Evolutionary conservation across 768 basidiomycete genomes (phyloP).

Genomic region (Gloeopeniophorella convolvens): DNA sequence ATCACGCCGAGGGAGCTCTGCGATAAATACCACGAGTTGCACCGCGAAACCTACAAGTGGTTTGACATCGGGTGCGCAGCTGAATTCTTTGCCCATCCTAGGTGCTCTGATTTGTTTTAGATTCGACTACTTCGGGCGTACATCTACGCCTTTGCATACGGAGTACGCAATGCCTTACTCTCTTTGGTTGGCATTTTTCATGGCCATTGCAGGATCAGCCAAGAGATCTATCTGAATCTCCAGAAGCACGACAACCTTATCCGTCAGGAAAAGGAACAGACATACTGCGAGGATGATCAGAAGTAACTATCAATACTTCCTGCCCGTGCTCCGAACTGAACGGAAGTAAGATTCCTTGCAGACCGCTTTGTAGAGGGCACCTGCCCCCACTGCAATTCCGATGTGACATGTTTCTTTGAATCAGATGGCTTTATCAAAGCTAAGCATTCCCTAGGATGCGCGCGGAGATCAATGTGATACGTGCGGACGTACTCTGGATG

Average conservation of each 20-base stretch:
- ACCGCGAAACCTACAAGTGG: constrained; percentile 94
- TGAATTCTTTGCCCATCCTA: neutral
- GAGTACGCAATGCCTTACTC: constrained; percentile 45
- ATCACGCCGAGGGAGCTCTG: constrained; percentile 75
- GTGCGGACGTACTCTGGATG: constrained; percentile 88
- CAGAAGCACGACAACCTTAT: constrained; percentile 70
- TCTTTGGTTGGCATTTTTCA: neutral
- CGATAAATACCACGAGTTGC: constrained; percentile 85
- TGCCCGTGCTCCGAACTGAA: constrained; percentile 14
- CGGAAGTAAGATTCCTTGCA: constrained; percentile 68
- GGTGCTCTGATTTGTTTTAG: constrained; percentile 32
- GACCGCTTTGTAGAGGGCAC: constrained; percentile 98
- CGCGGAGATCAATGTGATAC: constrained; percentile 98
- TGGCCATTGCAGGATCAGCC: constrained; percentile 59
- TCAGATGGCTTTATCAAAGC: neutral
- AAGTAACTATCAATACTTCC: constrained; percentile 42
- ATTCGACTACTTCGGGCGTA: constrained; percentile 95
- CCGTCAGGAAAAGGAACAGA: constrained; percentile 85
- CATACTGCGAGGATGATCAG: constrained; percentile 87
- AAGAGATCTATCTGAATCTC: constrained; percentile 83
- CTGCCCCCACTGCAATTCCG: constrained; percentile 88
- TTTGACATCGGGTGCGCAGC: constrained; percentile 80
- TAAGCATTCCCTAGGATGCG: constrained; percentile 58
- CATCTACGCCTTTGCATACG: constrained; percentile 84
- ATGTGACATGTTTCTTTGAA: constrained; percentile 37